Evolutionary conservation across 495 filamentous ascomycete genomes (phyloP), one percentile per base, ranked within the genome.

Genomic region (Penicillium argentinense): DNA sequence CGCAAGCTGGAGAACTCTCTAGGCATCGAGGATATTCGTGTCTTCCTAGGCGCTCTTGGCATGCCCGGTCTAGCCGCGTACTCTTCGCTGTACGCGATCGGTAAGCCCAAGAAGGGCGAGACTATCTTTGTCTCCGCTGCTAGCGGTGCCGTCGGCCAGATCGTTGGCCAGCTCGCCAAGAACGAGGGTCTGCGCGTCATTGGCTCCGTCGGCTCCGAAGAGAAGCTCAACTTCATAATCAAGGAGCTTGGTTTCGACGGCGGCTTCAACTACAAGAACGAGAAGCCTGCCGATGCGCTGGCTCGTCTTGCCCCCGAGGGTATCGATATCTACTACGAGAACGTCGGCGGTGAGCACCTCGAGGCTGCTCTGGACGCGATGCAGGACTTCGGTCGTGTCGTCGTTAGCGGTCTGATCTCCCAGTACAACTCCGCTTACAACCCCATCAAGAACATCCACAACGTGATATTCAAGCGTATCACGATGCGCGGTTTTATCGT

Each of bases 261-360:
- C n/a, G n/a, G n/a, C n/a, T n/a, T n/a, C 69, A 88, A 89, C 65
- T 89, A 89, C 69, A 88, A 88, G 77, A 87, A 73, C 14, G 84
- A 86, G 69, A 79, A 81, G 53, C 73, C 85, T n/a, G 57, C 57
- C 1, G 84, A 87, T 33, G 91, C 90, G 2, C 71, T 96, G 40
- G 66, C 72, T 51, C 77, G 88, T 52, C 69, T 95, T 33, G 87
- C 86, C 4, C 91, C 89, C 0, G 59, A 92, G 21, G 91, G 91
- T 8, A 78, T 97, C 39, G 89, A 96, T 60, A 95, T 97, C 62
- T 96, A 96, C 71, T 97, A 84, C 56, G 91, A 97, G 65, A 96
- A 95, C 51, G 91, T 97, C 13, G 91, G 91, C 5, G 91, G 90
- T 7, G 88, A 91, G 71, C 85, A 89, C 52, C 73, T 96, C 24